Base-by-base conservation (phyloP, 1,284 basidiomycete species). In the Porphyrellus sp. region DNA sequence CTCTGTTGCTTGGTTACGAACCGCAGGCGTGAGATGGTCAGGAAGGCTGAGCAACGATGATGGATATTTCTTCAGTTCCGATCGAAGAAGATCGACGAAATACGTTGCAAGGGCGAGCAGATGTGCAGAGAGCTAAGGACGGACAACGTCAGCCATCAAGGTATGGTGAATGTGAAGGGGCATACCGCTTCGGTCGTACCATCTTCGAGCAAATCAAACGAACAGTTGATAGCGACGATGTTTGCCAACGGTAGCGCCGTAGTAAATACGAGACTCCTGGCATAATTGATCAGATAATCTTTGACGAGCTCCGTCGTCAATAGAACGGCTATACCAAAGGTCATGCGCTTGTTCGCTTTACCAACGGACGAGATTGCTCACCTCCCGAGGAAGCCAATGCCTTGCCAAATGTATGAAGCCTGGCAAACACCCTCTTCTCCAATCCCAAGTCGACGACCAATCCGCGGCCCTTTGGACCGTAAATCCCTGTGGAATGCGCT, bases 221-320 rank as follows among this genome's bases (percentile, higher is more conserved):
- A 85, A 56, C 85, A 86, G 47, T 85, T 78, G 20, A 86, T 79
- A 0, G 89, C 84, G 41, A 92, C 73, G 37, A 94, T 78, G 62
- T 83, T 92, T 16, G 86, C 78, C 57, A 85, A 81, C 52, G 86
- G 83, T 57, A 91, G 77, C 0, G 90, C 82, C 0, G 93, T 96
- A 1, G 91, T 95, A 72, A 91, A 97, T 51, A 96, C 91, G 45
- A 98, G 76, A 5, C 93, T 85, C 28, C 95, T 79, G 0, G 93
- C 93, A 72, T 97, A 98, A 69, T 98, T 98, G 65, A 97, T 75
- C 20, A 98, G 75, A 71, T 94, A 98, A 55, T 89, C 82, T 8
- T 88, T 82, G 28, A 93, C 79, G 1, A 91, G 74, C 3, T 79
- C 75, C 16, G 78, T 85, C 35, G 85, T 87, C 23, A 97, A 73